phyloP scores from a whole-genome alignment of 345 rosid species.

The Toxicodendron radicans region DNA sequence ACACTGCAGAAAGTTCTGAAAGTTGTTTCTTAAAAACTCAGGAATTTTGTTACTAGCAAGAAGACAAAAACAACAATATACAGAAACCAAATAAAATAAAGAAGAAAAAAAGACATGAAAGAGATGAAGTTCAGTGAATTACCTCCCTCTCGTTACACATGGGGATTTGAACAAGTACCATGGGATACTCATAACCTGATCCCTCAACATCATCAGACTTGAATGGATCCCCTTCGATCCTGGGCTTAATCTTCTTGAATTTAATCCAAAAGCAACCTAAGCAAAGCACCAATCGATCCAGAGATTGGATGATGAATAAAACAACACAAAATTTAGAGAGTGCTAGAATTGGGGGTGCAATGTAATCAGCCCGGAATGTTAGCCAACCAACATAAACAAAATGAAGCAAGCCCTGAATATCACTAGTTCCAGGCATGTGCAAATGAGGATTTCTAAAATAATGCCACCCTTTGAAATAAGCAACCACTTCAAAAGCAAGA shows the following conservation, averaged over 20 bases:
- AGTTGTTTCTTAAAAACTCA: neutral
- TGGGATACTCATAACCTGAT: slow-evolving; percentile 53
- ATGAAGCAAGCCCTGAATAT: slow-evolving; percentile 66
- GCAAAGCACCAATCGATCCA: slow-evolving; percentile 69
- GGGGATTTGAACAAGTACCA: slow-evolving; percentile 90
- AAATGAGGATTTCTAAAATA: slow-evolving; percentile 61
- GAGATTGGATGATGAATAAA: slow-evolving; percentile 72
- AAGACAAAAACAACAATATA: neutral
- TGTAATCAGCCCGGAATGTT: slow-evolving; percentile 56
- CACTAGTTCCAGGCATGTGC: slow-evolving; percentile 59
- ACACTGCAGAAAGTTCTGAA: slow-evolving; percentile 3
- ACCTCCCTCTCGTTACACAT: slow-evolving; percentile 89
- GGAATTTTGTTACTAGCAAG: neutral
- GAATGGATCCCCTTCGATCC: slow-evolving; percentile 54
- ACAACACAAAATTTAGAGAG: slow-evolving; percentile 70
- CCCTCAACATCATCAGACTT: slow-evolving; percentile 56
- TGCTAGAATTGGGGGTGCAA: slow-evolving; percentile 62
- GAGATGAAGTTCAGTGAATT: slow-evolving; percentile 14
- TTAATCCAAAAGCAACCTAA: slow-evolving; percentile 87
- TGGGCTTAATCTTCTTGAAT: slow-evolving; percentile 65
- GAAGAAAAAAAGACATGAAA: neutral
- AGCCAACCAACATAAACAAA: slow-evolving; percentile 65
- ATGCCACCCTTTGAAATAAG: slow-evolving; percentile 79
- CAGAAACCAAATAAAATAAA: neutral
- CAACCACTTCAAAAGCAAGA: slow-evolving; percentile 67